Conservation (phyloP, 768 basidiomycete genomes). For the Suillus brevipes region DNA sequence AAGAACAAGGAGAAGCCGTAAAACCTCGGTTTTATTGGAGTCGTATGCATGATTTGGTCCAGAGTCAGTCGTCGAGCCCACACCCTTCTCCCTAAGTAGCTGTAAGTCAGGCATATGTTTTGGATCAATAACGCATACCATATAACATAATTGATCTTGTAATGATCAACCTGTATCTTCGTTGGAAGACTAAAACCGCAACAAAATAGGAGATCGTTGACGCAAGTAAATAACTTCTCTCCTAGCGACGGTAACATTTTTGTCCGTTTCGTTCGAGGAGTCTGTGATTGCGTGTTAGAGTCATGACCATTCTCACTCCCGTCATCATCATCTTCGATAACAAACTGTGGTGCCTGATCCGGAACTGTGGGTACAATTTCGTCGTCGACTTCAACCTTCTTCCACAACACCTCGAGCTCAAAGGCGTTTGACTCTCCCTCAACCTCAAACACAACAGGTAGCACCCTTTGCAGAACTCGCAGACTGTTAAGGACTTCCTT, state of each 20-base stretch:
- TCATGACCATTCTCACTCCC: slow-evolving; percentile 41
- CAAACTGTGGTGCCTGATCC: slow-evolving; percentile 62
- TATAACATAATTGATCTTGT: slow-evolving; percentile 85
- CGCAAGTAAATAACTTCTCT: slow-evolving; percentile 74
- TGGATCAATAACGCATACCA: slow-evolving; percentile 54
- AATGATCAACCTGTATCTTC: slow-evolving; percentile 72
- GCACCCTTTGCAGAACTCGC: slow-evolving; percentile 83
- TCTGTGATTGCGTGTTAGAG: slow-evolving; percentile 17
- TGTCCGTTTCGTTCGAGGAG: slow-evolving; percentile 34
- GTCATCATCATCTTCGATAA: slow-evolving; percentile 87
- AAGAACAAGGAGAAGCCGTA: slow-evolving; percentile 84
- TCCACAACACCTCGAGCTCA: slow-evolving; percentile 86
- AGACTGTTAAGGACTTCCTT: slow-evolving; percentile 91
- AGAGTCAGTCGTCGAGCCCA: slow-evolving; percentile 82
- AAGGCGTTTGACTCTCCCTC: slow-evolving; percentile 71
- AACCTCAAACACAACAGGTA: slow-evolving; percentile 87
- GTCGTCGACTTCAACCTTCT: slow-evolving; percentile 52
- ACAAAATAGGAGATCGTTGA: slow-evolving; percentile 88
- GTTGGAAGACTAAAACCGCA: slow-evolving; percentile 90
- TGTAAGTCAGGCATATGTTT: slow-evolving; percentile 8
- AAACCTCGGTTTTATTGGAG: slow-evolving; percentile 82
- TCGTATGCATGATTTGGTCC: slow-evolving; percentile 66
- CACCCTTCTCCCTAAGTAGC: slow-evolving; percentile 81
- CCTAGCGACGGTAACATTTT: slow-evolving; percentile 72
- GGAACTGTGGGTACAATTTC: slow-evolving; percentile 23